phyloP scores from a whole-genome alignment of 2,329 filamentous ascomycete species.

The Pyrenophora teres region DNA sequence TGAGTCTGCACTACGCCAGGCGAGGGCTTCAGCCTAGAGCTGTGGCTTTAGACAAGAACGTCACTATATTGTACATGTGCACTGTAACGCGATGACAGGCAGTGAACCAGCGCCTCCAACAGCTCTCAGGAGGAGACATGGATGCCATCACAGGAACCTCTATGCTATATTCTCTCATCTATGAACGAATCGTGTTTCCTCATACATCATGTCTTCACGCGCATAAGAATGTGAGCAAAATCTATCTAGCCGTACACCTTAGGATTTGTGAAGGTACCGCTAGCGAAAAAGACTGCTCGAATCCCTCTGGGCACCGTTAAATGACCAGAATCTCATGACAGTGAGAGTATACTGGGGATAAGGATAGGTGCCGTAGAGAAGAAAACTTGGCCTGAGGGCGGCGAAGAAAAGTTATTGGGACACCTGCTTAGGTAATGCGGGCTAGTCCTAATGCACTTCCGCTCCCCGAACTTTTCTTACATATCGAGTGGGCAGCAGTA shows the following conservation, averaged over 20 bases:
- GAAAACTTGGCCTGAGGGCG: constrained; percentile 37
- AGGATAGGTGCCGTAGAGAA: constrained; percentile 73
- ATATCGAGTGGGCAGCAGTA: constrained; percentile 13
- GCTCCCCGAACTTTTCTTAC: constrained; percentile 39
- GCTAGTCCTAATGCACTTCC: constrained; percentile 38
- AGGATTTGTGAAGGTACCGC: constrained; percentile 77
- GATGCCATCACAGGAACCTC: too few relatives aligned
- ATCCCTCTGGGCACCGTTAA: constrained; percentile 83
- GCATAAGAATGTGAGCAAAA: constrained; percentile 72
- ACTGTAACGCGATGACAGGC: too few relatives aligned
- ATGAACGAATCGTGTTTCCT: too few relatives aligned
- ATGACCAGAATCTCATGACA: constrained; percentile 78
- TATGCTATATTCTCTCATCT: too few relatives aligned
- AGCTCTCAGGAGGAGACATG: too few relatives aligned
- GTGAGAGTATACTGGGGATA: constrained; percentile 83
- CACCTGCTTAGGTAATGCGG: constrained; percentile 20
- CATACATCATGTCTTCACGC: background rate
- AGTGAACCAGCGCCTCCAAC: too few relatives aligned
- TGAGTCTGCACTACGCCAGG: background rate
- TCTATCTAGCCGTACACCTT: constrained; percentile 98
- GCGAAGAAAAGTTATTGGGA: constrained; percentile 25
- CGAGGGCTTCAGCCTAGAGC: too few relatives aligned
- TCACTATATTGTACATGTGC: too few relatives aligned
- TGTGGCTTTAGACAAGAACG: too few relatives aligned
- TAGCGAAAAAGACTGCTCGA: constrained; percentile 94